phyloP scores from a whole-genome alignment of 2,329 filamentous ascomycete genomes.

The Raffaelea albimanens region DNA sequence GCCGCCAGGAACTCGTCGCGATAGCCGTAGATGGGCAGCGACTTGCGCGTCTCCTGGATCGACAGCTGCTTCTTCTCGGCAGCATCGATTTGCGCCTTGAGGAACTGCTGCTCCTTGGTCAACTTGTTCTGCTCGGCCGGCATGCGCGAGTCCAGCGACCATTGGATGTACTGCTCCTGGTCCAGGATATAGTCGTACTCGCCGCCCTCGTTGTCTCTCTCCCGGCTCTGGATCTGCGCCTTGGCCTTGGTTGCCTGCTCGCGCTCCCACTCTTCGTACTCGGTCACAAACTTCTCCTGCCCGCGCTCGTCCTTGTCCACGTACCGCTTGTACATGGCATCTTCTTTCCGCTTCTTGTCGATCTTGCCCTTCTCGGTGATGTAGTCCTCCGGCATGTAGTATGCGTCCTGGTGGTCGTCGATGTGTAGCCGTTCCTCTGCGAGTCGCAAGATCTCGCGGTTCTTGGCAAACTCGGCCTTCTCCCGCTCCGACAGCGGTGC shows the following conservation, averaged over 20 bases:
- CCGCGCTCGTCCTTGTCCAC: conserved; percentile 81
- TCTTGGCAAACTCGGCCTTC: conserved; percentile 80
- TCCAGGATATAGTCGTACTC: conserved; percentile 94
- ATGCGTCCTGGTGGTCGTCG: conserved; percentile 87
- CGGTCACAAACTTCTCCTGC: conserved; percentile 81
- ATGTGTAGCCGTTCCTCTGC: conserved; percentile 80
- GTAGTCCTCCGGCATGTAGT: conserved; percentile 88
- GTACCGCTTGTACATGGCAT: conserved; percentile 82
- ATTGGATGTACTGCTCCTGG: conserved; percentile 78
- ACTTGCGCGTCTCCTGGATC: conserved; percentile 87
- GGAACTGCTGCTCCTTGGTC: conserved; percentile 67
- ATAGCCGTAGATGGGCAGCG: conserved; percentile 81
- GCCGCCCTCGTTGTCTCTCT: conserved; percentile 65
- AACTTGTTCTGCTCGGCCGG: conserved; percentile 51
- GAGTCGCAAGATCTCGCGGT: conserved; percentile 69
- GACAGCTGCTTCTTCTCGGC: conserved; percentile 81
- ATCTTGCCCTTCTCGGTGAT: conserved; percentile 90
- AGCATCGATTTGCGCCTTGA: conserved; percentile 75
- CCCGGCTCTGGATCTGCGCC: conserved; percentile 67
- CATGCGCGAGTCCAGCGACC: conserved; percentile 64
- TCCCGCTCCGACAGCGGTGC: conserved; percentile 67
- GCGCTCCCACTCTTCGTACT: conserved; percentile 92
- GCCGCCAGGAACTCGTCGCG: conserved; percentile 80
- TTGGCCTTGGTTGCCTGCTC: conserved; percentile 85
- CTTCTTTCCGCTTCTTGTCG: conserved; percentile 76